Evolutionary conservation across 176 grass and related monocot species (phyloP), one percentile per base, ranked within the genome.

Genomic region (Zoysia pacifica): DNA sequence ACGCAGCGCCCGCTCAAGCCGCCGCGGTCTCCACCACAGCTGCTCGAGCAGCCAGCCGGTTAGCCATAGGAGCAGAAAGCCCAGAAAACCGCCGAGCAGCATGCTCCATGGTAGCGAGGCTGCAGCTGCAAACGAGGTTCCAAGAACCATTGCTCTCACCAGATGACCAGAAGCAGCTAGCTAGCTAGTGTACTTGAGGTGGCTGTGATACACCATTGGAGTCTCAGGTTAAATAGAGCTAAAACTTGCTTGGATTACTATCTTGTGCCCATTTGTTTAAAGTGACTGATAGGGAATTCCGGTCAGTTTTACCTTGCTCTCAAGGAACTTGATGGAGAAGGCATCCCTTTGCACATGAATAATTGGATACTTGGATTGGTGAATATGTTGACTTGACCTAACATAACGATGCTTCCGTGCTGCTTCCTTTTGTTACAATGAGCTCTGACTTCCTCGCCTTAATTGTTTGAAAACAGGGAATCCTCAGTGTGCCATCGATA

Each of bases 1-100:
- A 9, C 80, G 83, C 40, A 94, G 83, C 48, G n/a, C 15, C 2
- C 46, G 66, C 67, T 89, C 88, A 6, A 91, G 79, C 36, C 86
- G 82, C 56, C 86, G 77, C 39, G 91, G 91, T 7, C 14, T 51
- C 79, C 72, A 81, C 91, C 88, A 91, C 11, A 79, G 75, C 64
- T 15, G 62, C 9, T 88, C 59, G 28, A 91, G 39, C 49, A 90
- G 44, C 41, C 60, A 66, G 9, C 18, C 53, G 28, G 37, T 70
- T 46, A 48, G 41, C 74, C 90, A 75, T 12, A 92, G 62, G 13
- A 79, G 59, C 45, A 80, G 2, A 0, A 79, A 67, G 67, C 67
- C 65, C 2, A 88, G 52, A 7, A 86, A 46, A 5, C 60, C 61
- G 56, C 61, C 48, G 28, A 62, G 36, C 38, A 88, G 38, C 28